These are phyloP conservation scores for Phytopythium chamaehyphon DNA, from an alignment of 352 stramenopile species.

Conservation along the genomic window DNA sequence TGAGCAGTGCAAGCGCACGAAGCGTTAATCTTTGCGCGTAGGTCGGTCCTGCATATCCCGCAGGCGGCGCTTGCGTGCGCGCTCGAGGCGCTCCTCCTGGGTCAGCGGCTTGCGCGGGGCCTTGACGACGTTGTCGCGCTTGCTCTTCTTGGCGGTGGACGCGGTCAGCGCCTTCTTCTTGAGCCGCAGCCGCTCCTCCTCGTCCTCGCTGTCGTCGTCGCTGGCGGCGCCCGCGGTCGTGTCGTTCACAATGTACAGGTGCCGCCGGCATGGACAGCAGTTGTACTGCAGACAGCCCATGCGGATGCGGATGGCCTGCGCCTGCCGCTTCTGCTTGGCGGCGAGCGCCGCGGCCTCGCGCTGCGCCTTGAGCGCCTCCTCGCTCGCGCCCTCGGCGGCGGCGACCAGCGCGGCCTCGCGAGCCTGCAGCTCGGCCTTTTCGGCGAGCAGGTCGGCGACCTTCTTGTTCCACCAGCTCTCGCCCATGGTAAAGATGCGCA, in stretches of 20 bases:
- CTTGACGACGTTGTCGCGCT: conserved; percentile 51
- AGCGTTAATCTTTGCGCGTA: conserved; percentile 43
- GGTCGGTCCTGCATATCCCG: conserved; percentile 69
- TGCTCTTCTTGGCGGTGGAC: conserved; percentile 13
- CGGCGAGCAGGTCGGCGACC: conserved; percentile 39
- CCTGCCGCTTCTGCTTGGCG: conserved; percentile 47
- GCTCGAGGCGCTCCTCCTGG: conserved; percentile 61
- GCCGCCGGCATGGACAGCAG: conserved; percentile 57
- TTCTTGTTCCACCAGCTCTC: conserved; percentile 64
- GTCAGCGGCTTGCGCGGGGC: conserved; percentile 58
- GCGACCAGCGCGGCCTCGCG: conserved; percentile 20
- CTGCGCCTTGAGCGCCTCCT: conserved; percentile 26
- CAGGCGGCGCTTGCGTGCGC: conserved; percentile 51
- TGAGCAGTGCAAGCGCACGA: no score
- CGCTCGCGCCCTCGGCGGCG: conserved; percentile 22
- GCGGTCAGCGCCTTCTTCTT: conserved; percentile 12
- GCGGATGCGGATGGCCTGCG: conserved; percentile 49
- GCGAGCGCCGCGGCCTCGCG: conserved; percentile 18
- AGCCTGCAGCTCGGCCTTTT: conserved; percentile 39
- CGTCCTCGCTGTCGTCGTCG: conserved; percentile 30
- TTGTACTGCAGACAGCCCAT: conserved; percentile 69
- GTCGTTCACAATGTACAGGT: conserved; percentile 56
- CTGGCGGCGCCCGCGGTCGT: conserved; percentile 23
- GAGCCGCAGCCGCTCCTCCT: conserved; percentile 13
- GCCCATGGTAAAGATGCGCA: conserved; percentile 60